Percentiles rank a stretch among this genome's conserved stretches.
Conservation (phyloP, 768 basidiomycete genomes). For the Pleurotus tuoliensis region DNA sequence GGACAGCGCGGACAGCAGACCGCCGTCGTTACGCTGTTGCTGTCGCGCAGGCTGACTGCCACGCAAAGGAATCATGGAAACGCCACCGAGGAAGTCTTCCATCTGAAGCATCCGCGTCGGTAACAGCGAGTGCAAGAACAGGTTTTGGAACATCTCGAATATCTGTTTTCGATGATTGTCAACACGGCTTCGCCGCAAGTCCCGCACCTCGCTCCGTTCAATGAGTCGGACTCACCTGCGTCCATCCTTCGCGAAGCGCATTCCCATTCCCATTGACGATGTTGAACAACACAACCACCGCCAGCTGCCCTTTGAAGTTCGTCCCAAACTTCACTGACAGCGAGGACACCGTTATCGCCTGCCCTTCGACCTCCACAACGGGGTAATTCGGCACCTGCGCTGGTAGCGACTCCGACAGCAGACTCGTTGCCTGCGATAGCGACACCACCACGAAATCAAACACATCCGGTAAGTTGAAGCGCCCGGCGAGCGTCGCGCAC, state of each 20-base stretch:
- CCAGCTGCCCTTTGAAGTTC: conserved; percentile 92
- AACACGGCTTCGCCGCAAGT: not conserved
- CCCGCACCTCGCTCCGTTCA: no score
- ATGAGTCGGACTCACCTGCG: conserved; percentile 49
- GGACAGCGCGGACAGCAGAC: conserved; percentile 90
- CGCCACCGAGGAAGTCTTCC: conserved; percentile 97
- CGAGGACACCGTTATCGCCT: conserved; percentile 85
- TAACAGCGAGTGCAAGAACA: conserved; percentile 91
- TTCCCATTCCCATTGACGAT: conserved; percentile 96
- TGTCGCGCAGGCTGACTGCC: conserved; percentile 64
- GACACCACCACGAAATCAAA: conserved; percentile 96
- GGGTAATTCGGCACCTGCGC: conserved; percentile 80
- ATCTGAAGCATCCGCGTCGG: conserved; percentile 91
- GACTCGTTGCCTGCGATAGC: conserved; percentile 85
- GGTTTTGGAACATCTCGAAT: conserved; percentile 97
- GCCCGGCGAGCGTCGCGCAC: conserved; percentile 89
- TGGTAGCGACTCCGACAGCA: conserved; percentile 72
- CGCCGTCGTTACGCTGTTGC: conserved; percentile 74
- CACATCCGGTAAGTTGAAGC: conserved; percentile 88
- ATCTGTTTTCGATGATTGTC: conserved; percentile 46
- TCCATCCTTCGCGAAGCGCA: conserved; percentile 93
- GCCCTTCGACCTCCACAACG: conserved; percentile 87
- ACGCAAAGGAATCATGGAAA: conserved; percentile 86
- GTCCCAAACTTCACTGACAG: conserved; percentile 92
- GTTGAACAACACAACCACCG: conserved; percentile 95